Conservation (phyloP, 2,329 filamentous ascomycete genomes). For the Hymenoscyphus infarciens region DNA sequence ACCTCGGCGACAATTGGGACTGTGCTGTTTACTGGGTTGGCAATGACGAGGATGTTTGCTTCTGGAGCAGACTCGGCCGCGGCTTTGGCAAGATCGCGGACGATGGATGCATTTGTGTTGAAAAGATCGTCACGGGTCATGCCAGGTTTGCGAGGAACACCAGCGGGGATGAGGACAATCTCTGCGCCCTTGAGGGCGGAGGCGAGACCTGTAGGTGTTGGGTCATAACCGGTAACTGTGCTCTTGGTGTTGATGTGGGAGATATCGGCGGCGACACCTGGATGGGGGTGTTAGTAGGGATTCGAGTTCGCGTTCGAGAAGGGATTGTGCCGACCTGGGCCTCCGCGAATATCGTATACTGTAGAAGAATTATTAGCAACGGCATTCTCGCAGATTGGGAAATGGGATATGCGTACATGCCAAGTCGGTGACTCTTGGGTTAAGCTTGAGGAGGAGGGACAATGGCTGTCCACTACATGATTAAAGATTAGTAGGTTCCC, state of each 20-base stretch:
- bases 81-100: slow-evolving; percentile 96
- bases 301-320: slow-evolving; percentile 19
- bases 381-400: not conserved
- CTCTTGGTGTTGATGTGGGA: slow-evolving; percentile 99
- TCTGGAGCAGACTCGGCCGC: slow-evolving; percentile 83
- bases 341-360: slow-evolving; percentile 93
- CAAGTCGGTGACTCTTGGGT: slow-evolving; percentile 66
- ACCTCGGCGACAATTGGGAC: slow-evolving; percentile 97
- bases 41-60: slow-evolving; percentile 94
- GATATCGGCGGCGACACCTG: slow-evolving; percentile 96
- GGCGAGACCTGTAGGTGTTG: slow-evolving; percentile 70
- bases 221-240: slow-evolving; percentile 84
- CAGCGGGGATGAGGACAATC: slow-evolving; percentile 95
- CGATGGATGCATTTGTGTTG: slow-evolving; percentile 99
- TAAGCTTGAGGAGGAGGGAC: slow-evolving; percentile 97
- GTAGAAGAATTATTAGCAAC: not conserved
- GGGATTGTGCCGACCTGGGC: slow-evolving; percentile 65
- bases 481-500: not conserved
- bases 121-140: slow-evolving; percentile 99
- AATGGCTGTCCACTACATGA: slow-evolving; percentile 72
- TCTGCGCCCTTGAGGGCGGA: slow-evolving; percentile 81
- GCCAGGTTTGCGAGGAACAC: slow-evolving; percentile 91
- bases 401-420: slow-evolving; percentile 9
- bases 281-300: slow-evolving; percentile 20
- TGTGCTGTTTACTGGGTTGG: slow-evolving; percentile 99